Conservation (phyloP, 352 stramenopile genomes). For the Phytophthora europaea region DNA sequence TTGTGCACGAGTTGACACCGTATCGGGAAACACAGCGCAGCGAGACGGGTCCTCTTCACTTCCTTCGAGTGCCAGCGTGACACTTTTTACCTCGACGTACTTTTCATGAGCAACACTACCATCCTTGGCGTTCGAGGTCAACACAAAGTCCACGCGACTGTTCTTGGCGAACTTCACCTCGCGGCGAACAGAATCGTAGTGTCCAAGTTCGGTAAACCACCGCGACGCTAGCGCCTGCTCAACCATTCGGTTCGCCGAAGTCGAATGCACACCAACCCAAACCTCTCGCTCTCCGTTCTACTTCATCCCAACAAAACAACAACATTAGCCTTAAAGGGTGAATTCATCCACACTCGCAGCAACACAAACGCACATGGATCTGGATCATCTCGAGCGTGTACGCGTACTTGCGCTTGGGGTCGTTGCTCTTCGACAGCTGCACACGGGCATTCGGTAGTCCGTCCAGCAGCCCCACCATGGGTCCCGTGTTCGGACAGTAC, state of each 20-base stretch:
- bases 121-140: constrained; percentile 49
- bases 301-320: neutral
- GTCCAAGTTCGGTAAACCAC: constrained; percentile 75
- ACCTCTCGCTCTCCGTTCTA: constrained; percentile 76
- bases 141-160: constrained; percentile 87
- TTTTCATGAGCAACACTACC: constrained; percentile 56
- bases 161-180: constrained; percentile 87
- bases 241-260: constrained; percentile 84
- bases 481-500: constrained; percentile 87
- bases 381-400: constrained; percentile 90
- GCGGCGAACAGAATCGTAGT: constrained; percentile 62
- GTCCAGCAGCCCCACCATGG: constrained; percentile 85
- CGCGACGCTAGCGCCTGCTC: constrained; percentile 64
- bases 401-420: constrained; percentile 84
- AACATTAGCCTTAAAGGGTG: neutral
- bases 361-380: constrained; percentile 64
- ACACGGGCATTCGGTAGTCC: constrained; percentile 63
- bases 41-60: constrained; percentile 17
- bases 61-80: constrained; percentile 60
- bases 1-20: constrained; percentile 73
- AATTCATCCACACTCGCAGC: neutral
- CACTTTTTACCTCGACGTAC: constrained; percentile 90
- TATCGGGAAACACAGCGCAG: constrained; percentile 85
- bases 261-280: constrained; percentile 86
- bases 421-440: constrained; percentile 80